phyloP scores from a whole-genome alignment of 331 rosid genomes.

The Spiraea crenata region DNA sequence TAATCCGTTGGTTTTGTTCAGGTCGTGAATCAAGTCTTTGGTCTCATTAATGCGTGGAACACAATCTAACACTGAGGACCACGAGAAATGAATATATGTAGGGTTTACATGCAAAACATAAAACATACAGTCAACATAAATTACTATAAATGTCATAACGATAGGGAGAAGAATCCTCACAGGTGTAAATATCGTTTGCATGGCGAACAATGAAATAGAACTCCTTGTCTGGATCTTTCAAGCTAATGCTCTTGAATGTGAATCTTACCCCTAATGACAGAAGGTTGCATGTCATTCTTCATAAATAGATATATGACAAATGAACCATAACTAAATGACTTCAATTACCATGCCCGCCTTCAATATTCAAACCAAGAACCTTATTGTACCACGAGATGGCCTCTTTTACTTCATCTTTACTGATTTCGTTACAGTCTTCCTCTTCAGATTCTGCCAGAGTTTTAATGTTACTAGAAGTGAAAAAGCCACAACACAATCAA shows the following conservation, averaged over 20 bases:
- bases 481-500: constrained; percentile 3
- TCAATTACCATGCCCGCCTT: constrained; percentile 81
- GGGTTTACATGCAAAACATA: constrained; percentile 13
- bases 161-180: constrained; percentile 46
- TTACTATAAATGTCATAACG: not conserved
- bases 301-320: not conserved
- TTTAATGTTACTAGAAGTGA: constrained; percentile 10
- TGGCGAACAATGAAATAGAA: constrained; percentile 63
- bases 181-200: constrained; percentile 55
- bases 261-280: constrained; percentile 66
- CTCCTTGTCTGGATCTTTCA: constrained; percentile 53
- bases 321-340: constrained; percentile 8
- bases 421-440: constrained; percentile 33
- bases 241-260: constrained; percentile 62
- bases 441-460: constrained; percentile 58
- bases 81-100: constrained; percentile 1
- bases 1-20: constrained; percentile 79
- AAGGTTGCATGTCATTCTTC: constrained; percentile 21
- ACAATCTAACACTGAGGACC: constrained; percentile 68
- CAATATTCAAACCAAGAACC: constrained; percentile 73
- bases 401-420: constrained; percentile 49
- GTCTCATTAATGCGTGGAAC: constrained; percentile 54
- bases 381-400: constrained; percentile 81
- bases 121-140: not conserved
- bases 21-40: constrained; percentile 55